Conservation (phyloP, 164 flowering plant genomes). For the Sedum album region DNA sequence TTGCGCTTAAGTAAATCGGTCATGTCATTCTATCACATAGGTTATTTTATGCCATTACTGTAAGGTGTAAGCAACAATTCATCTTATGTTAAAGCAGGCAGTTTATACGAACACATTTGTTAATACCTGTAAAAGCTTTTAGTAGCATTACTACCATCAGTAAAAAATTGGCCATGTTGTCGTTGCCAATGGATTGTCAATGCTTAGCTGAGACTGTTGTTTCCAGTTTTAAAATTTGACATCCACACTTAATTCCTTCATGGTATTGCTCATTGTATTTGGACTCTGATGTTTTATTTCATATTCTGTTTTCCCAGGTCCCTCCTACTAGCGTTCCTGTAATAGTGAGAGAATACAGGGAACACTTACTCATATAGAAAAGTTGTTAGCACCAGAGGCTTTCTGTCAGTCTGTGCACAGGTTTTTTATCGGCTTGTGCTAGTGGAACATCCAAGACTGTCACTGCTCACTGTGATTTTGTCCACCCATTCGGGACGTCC, state of each 20-base stretch:
- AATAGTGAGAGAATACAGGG: slow-evolving; percentile 10
- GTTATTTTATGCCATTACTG: background rate
- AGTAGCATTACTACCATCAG: no score
- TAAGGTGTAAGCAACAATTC: background rate
- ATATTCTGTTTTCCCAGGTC: slow-evolving; percentile 1
- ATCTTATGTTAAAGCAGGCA: background rate
- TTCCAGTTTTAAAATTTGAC: background rate
- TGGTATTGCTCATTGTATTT: background rate
- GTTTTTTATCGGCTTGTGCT: background rate
- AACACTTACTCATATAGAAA: slow-evolving; percentile 8
- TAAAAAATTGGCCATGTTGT: no score
- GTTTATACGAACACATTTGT: no score
- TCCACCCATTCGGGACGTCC: background rate
- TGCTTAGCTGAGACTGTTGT: background rate
- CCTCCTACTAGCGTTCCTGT: slow-evolving; percentile 10
- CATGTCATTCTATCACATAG: background rate
- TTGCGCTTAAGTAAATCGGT: background rate
- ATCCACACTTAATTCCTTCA: background rate
- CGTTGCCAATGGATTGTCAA: background rate
- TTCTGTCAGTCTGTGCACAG: background rate
- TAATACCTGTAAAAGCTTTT: no score
- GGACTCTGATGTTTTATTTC: background rate
- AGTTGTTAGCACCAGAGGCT: background rate
- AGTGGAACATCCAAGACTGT: slow-evolving; percentile 5
- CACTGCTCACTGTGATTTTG: background rate